A percentile compares a stretch with the other conserved stretches of the same genome.
phyloP scores from a whole-genome alignment of 129 eudicot genomes.

The Flaveria trinervia region DNA sequence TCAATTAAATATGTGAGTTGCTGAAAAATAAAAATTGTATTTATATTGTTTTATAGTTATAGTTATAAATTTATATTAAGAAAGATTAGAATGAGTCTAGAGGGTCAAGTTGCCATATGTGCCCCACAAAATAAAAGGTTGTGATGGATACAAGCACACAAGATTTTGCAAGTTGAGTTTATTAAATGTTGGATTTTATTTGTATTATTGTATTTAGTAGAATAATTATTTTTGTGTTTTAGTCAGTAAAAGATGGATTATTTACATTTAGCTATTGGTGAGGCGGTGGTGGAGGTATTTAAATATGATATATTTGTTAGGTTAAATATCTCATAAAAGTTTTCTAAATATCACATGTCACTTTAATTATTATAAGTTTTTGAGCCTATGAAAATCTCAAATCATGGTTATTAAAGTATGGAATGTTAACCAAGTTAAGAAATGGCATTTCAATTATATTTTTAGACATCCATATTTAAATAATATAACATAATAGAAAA shows the following conservation, averaged over 20 bases:
- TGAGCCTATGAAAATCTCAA: neutral
- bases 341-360: neutral
- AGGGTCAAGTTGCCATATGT: constrained; percentile 16
- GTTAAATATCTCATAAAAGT: neutral
- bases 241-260: neutral
- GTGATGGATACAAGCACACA: constrained; percentile 9
- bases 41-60: too few relatives aligned
- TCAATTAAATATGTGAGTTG: too few relatives aligned
- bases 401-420: neutral
- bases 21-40: too few relatives aligned
- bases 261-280: neutral
- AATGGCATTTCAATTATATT: neutral
- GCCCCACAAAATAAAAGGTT: neutral
- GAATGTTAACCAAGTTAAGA: neutral
- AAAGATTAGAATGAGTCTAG: neutral
- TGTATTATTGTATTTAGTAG: neutral
- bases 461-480: neutral
- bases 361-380: neutral
- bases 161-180: neutral
- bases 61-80: too few relatives aligned
- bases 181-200: neutral
- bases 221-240: neutral
- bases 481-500: neutral
- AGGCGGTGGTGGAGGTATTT: constrained; percentile 13
- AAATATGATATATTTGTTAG: neutral